Conservation (phyloP, 257 asterid species). For the Plantago major region DNA sequence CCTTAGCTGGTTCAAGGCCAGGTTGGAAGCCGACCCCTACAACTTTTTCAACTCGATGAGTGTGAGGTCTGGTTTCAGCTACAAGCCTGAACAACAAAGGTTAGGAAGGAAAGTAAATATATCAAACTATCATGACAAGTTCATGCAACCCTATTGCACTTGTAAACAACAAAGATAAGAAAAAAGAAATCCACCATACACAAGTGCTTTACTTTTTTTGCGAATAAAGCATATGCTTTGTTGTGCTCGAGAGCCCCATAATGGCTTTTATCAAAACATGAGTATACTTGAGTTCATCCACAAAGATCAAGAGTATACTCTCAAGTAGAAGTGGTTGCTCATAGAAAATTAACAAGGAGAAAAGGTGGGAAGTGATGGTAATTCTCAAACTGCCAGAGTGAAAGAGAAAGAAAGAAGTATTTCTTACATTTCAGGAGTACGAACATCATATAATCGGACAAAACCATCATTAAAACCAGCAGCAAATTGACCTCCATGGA, state of each 20-base stretch:
- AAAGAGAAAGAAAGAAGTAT: not conserved
- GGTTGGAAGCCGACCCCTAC: conserved; percentile 93
- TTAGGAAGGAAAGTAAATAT: conserved; percentile 1
- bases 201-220: no score
- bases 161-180: not conserved
- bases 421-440: conserved; percentile 82
- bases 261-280: no score
- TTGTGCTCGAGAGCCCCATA: no score
- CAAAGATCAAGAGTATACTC: no score
- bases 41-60: conserved; percentile 65
- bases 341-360: no score
- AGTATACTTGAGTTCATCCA: no score
- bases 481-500: conserved; percentile 84
- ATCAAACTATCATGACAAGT: not conserved
- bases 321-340: no score
- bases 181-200: no score
- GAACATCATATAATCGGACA: conserved; percentile 68
- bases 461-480: conserved; percentile 91
- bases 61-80: conserved; percentile 59
- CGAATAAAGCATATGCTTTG: no score
- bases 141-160: not conserved
- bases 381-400: conserved; percentile 6
- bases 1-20: conserved; percentile 91
- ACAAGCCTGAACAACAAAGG: conserved; percentile 50
- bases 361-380: conserved; percentile 1